Base-by-base conservation (phyloP, 768 basidiomycete genomes). In the Tylopilus felleus region DNA sequence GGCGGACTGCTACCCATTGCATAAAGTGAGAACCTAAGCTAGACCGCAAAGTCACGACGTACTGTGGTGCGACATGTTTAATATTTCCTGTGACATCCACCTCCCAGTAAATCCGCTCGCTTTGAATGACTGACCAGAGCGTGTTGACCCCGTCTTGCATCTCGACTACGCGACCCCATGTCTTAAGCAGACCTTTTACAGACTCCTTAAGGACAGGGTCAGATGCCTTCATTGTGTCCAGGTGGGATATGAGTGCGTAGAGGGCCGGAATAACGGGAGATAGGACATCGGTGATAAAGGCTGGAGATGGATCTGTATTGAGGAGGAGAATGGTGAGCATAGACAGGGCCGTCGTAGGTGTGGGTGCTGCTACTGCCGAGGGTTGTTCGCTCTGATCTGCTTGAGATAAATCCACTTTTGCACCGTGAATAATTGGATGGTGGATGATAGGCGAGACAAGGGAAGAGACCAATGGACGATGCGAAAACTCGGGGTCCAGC, bases 261-360 rank as follows among this genome's bases (percentile, higher is more conserved):
- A 96, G 68, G 1, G 80, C 69, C 0, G 85, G 71, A 0, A 88
- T 59, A 31, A 95, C 80, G 1, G 90, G 89, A 1, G 86, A 84
- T 9, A 93, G 65, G 8, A 93, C 62, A 19, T 74, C 66, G 0
- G 83, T 77, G 38, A 91, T 77, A 39, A 91, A 75, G 3, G 72
- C 67, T 0, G 91, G 88, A 4, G 89, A 86, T 6, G 92, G 91
- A 58, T 95, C 90, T 6, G 85, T 82, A 59, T 93, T 89, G 6
- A 84, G 77, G 3, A 90, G 70, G 25, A 95, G 72, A 1, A 75
- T 73, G 47, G 78, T 73, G 19, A 93, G 67, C 5, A 70, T 76
- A 7, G 73, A 71, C n/a, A 90, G 66, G 3, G 81, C 75, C 14
- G 67, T 67, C 19, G 70, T 66, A 6, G 38, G 38, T 8, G 69